These are phyloP conservation scores for Tetracladium marchalianum DNA, from an alignment of 495 filamentous ascomycete species.

Conservation along the genomic window DNA sequence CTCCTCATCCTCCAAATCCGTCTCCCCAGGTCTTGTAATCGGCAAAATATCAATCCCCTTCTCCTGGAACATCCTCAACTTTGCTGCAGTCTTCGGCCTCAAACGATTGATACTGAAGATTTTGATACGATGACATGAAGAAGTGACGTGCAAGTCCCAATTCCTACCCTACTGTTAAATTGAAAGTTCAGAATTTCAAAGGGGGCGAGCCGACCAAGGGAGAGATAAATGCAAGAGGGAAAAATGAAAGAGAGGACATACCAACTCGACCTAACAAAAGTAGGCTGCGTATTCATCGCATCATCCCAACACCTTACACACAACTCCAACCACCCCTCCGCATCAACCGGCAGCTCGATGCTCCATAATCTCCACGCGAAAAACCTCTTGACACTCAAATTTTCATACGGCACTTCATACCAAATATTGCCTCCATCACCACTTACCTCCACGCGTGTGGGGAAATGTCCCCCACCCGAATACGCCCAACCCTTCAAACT, in stretches of 20 bases:
- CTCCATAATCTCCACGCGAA: conserved; percentile 31
- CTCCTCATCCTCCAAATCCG: conserved; percentile 21
- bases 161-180: conserved; percentile 13
- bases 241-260: too few species aligned
- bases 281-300: conserved; percentile 33
- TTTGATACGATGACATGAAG: conserved; percentile 41
- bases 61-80: conserved; percentile 28
- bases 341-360: conserved; percentile 31
- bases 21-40: conserved; percentile 23
- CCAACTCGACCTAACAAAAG: conserved; percentile 25
- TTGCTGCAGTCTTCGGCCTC: conserved; percentile 24
- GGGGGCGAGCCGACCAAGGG: too few species aligned
- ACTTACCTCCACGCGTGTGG: conserved; percentile 30
- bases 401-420: conserved; percentile 31
- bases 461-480: conserved; percentile 32
- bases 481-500: conserved; percentile 34
- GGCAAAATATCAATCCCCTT: conserved; percentile 27
- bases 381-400: conserved; percentile 28
- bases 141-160: conserved; percentile 45
- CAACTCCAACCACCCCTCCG: conserved; percentile 34
- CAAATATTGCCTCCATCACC: conserved; percentile 32
- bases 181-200: neutral
- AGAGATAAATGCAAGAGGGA: too few species aligned
- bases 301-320: conserved; percentile 33
- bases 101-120: conserved; percentile 40